These are phyloP conservation scores for Diplodia corticola DNA, from an alignment of 2,329 filamentous ascomycete species.

Conservation along the genomic window DNA sequence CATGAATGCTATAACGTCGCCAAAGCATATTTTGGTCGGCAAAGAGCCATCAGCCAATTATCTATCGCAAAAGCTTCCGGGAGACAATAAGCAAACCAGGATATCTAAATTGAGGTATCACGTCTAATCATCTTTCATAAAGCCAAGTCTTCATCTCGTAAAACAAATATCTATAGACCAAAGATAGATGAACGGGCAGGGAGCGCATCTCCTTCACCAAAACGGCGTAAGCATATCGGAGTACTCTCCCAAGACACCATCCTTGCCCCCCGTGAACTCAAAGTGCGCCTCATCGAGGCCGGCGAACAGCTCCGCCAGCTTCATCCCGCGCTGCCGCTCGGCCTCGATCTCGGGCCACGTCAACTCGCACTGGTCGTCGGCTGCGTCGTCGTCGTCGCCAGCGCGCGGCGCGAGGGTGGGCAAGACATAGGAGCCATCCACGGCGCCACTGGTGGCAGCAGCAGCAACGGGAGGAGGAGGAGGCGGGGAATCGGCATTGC, in stretches of 20 bases:
- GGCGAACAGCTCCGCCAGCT: conserved; percentile 57
- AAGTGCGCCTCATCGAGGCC: conserved; percentile 55
- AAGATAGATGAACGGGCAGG: neutral
- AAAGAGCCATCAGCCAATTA: neutral
- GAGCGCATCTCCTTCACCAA: neutral
- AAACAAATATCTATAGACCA: neutral
- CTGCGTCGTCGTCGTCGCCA: neutral
- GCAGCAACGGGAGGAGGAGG: neutral
- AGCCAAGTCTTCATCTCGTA: neutral
- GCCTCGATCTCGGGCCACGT: conserved; percentile 62
- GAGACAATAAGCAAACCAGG: neutral
- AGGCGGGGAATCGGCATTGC: conserved; percentile 15
- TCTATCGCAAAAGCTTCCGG: neutral
- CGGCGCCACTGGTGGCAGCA: neutral
- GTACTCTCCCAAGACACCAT: conserved; percentile 48
- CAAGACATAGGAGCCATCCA: conserved; percentile 23
- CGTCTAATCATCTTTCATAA: neutral
- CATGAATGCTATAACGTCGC: too few species aligned
- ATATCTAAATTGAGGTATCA: conserved; percentile 15
- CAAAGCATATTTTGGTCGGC: too few species aligned
- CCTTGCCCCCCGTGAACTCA: conserved; percentile 48
- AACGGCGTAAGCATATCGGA: conserved; percentile 34
- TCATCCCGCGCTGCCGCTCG: conserved; percentile 57
- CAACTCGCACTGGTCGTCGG: conserved; percentile 51
- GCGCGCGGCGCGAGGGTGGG: conserved; percentile 33